A percentile compares a stretch with the other conserved stretches of the same genome.
phyloP scores from a whole-genome alignment of 2,329 filamentous ascomycete species.

The Penicillium sp. region DNA sequence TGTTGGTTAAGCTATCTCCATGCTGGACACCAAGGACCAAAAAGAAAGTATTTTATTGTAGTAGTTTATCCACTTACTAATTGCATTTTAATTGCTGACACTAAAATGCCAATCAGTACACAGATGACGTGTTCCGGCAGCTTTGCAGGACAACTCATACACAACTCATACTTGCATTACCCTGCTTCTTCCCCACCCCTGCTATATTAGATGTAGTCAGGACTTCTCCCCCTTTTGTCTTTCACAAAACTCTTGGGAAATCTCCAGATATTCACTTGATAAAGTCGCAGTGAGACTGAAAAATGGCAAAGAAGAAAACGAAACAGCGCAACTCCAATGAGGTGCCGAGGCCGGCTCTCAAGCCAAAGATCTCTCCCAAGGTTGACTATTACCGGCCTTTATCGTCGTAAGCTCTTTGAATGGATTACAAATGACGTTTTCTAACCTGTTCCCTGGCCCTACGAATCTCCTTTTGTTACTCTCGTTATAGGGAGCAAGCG shows the following conservation, averaged over 20 bases:
- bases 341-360: background rate
- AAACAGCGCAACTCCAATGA: constrained; percentile 11
- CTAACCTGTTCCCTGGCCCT: constrained; percentile 9
- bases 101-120: background rate
- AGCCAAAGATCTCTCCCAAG: constrained; percentile 10
- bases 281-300: background rate
- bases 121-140: background rate
- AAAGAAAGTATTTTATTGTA: background rate
- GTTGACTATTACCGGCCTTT: constrained; percentile 13
- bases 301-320: constrained; percentile 12
- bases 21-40: too few relatives aligned
- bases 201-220: constrained; percentile 10
- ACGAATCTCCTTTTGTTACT: constrained; percentile 9
- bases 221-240: constrained; percentile 7
- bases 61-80: background rate
- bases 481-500: constrained; percentile 12
- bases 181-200: constrained; percentile 2
- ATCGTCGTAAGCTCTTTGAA: constrained; percentile 12
- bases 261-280: constrained; percentile 9
- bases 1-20: too few relatives aligned
- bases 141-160: too few relatives aligned
- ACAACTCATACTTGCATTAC: constrained; percentile 9
- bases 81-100: background rate
- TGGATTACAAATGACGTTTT: constrained; percentile 1
- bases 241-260: constrained; percentile 3